Evolutionary conservation across 106 monocot genomes (phyloP).

Genomic region (Phalaenopsis aphrodite): DNA sequence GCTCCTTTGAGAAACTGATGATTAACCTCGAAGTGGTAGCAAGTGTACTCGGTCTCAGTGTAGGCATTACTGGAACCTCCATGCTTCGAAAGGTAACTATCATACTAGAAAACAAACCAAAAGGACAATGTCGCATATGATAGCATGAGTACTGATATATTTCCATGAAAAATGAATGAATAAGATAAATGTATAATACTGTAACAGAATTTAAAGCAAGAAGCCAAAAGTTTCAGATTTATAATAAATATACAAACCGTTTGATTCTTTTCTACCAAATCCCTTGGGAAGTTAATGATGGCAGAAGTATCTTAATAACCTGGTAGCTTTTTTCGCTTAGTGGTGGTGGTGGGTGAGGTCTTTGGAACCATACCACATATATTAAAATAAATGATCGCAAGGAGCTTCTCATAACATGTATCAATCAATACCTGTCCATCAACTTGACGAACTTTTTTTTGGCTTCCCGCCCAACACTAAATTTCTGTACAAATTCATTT

Average conservation of each 20-base stretch:
- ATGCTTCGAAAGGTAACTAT: constrained; percentile 92
- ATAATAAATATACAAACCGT: not conserved
- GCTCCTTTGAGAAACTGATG: constrained; percentile 83
- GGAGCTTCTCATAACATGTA: too few relatives aligned
- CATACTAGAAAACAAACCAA: constrained; percentile 55
- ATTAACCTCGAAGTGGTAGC: constrained; percentile 95
- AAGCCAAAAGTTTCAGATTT: not conserved
- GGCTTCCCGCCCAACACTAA: too few relatives aligned
- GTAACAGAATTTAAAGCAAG: not conserved
- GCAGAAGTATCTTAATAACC: not conserved
- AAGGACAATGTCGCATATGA: not conserved
- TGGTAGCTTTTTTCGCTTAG: too few relatives aligned
- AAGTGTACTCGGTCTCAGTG: constrained; percentile 91
- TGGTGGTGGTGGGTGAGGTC: too few relatives aligned
- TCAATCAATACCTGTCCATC: too few relatives aligned
- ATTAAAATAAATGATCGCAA: too few relatives aligned
- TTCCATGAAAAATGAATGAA: not conserved
- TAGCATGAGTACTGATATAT: not conserved
- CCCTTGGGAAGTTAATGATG: not conserved
- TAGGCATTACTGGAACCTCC: constrained; percentile 96
- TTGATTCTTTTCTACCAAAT: not conserved
- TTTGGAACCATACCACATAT: too few relatives aligned
- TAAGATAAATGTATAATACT: not conserved
- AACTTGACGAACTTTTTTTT: too few relatives aligned
- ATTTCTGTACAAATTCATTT: too few relatives aligned